phyloP scores from a whole-genome alignment of 805 yeast species.

The Yarrowia keelungensis region DNA sequence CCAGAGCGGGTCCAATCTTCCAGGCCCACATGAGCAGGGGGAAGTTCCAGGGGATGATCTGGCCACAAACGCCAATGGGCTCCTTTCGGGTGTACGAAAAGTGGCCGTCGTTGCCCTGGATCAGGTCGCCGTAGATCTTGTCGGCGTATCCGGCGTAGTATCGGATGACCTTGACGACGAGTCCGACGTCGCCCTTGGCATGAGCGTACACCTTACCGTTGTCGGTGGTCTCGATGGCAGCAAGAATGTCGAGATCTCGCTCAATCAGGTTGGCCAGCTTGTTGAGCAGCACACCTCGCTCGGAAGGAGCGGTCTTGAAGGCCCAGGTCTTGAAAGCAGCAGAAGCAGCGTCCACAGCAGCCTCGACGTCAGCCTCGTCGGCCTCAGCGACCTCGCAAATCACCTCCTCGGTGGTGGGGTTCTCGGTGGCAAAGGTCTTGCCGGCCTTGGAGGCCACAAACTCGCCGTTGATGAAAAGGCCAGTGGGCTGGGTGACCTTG shows the following conservation, averaged over 20 bases:
- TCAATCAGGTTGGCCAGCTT: slow-evolving; percentile 84
- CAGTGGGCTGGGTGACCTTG: slow-evolving; percentile 78
- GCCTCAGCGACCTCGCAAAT: slow-evolving; percentile 75
- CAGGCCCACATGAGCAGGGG: slow-evolving; percentile 76
- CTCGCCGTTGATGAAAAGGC: slow-evolving; percentile 86
- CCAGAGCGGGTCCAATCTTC: slow-evolving; percentile 84
- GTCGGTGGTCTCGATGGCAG: slow-evolving; percentile 84
- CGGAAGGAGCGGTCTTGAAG: slow-evolving; percentile 61
- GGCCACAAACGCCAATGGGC: slow-evolving; percentile 71
- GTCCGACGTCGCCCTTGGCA: slow-evolving; percentile 58
- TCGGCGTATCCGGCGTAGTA: slow-evolving; percentile 81
- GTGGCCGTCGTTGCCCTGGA: slow-evolving; percentile 64
- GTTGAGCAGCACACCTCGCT: slow-evolving; percentile 65
- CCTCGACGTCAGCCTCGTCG: slow-evolving; percentile 73
- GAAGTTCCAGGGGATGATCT: slow-evolving; percentile 76
- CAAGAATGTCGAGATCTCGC: slow-evolving; percentile 71
- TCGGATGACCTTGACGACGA: slow-evolving; percentile 61
- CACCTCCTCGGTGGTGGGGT: slow-evolving; percentile 57
- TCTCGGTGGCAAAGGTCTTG: slow-evolving; percentile 65
- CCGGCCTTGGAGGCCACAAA: slow-evolving; percentile 65
- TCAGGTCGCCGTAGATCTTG: slow-evolving; percentile 60
- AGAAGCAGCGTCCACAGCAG: slow-evolving; percentile 84
- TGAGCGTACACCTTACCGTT: slow-evolving; percentile 74
- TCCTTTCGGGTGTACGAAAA: slow-evolving; percentile 74
- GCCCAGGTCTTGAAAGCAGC: slow-evolving; percentile 81